Evolutionary conservation across 495 filamentous ascomycete genomes (phyloP).

Genomic region (Pyronema domesticum): DNA sequence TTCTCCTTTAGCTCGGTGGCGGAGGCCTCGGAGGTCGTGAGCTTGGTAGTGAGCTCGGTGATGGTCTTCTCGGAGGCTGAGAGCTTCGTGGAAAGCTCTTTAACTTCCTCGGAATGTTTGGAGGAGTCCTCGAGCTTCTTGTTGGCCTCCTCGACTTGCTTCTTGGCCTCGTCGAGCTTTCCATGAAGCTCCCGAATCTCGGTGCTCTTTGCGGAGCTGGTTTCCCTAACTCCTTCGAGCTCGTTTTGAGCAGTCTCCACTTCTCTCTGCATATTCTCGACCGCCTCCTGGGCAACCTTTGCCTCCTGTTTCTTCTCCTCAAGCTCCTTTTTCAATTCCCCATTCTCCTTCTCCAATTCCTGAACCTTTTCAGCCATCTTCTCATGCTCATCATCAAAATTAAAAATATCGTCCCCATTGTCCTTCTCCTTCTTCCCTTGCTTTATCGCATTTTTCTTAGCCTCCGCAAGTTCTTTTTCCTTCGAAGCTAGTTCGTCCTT

Average conservation of each 20-base stretch:
- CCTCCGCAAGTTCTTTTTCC: conserved; percentile 13
- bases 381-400: conserved; percentile 61
- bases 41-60: no score
- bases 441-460: conserved; percentile 16
- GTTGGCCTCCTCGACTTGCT: background rate
- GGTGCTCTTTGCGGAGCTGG: conserved; percentile 16
- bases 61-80: no score
- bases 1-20: no score
- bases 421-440: conserved; percentile 10
- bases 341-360: conserved; percentile 45
- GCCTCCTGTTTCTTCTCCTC: conserved; percentile 33
- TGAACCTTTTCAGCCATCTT: conserved; percentile 44
- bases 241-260: conserved; percentile 28
- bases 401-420: conserved; percentile 64
- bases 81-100: no score
- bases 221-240: conserved; percentile 23
- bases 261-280: conserved; percentile 32
- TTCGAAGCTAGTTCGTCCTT: conserved; percentile 35
- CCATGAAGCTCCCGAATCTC: conserved; percentile 27
- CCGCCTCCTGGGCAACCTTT: conserved; percentile 36
- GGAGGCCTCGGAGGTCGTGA: no score
- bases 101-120: no score
- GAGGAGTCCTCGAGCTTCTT: background rate
- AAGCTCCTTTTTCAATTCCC: conserved; percentile 42
- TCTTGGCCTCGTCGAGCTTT: background rate